Evolutionary conservation across 371 early-diverging fungal species (phyloP).

Genomic region (Syncephalastrum sp.): DNA sequence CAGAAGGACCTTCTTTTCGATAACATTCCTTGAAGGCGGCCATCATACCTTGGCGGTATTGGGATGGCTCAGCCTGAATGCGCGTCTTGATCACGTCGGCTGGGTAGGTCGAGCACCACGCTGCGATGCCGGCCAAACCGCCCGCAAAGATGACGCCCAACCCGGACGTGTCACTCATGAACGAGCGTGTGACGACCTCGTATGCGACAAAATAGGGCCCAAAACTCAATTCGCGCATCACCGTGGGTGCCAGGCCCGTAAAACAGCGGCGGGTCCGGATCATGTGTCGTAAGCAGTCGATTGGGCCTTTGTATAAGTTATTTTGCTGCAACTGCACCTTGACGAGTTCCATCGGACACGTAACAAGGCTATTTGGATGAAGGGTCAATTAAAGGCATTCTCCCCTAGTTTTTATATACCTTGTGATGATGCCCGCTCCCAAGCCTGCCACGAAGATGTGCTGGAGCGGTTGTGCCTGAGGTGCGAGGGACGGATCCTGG

Average conservation of each 20-base stretch:
- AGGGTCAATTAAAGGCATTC: not conserved
- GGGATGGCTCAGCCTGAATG: constrained; percentile 62
- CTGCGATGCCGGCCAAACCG: constrained; percentile 74
- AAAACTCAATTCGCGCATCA: constrained; percentile 72
- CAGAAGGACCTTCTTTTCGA: constrained; percentile 59
- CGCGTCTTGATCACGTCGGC: constrained; percentile 81
- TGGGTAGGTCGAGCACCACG: constrained; percentile 68
- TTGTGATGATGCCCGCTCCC: constrained; percentile 64
- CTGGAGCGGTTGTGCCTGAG: constrained; percentile 28
- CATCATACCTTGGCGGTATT: constrained; percentile 49
- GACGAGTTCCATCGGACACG: constrained; percentile 67
- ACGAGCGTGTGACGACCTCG: constrained; percentile 56
- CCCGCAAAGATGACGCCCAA: constrained; percentile 67
- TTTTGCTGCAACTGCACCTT: constrained; percentile 66
- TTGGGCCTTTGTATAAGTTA: constrained; percentile 38
- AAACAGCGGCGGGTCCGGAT: constrained; percentile 61
- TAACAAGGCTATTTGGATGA: constrained; percentile 42
- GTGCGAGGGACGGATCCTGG: constrained; percentile 32
- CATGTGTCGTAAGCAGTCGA: constrained; percentile 62
- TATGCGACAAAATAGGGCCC: constrained; percentile 78
- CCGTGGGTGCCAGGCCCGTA: constrained; percentile 63
- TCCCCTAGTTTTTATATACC: constrained; percentile 26
- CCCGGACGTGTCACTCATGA: constrained; percentile 28
- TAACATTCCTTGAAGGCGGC: constrained; percentile 55
- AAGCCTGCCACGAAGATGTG: constrained; percentile 64